Conservation (phyloP, 768 basidiomycete genomes). For the Lentinula boryana region DNA sequence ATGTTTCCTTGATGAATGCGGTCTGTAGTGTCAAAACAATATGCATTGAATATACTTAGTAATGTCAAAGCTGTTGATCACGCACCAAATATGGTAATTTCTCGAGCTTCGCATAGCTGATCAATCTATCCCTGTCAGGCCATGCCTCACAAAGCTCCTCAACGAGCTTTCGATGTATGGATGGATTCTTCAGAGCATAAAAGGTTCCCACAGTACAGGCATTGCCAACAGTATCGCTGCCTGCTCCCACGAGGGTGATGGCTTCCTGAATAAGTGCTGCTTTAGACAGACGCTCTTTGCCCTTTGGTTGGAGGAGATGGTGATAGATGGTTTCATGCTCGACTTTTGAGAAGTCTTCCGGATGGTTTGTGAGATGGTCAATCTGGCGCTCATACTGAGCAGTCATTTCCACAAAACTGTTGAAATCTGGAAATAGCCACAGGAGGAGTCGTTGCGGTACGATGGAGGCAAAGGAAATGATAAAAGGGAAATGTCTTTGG, state of each 20-base stretch:
- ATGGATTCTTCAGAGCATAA: constrained; percentile 17
- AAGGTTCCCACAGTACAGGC: constrained; percentile 20
- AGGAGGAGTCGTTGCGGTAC: neutral
- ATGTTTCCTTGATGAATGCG: constrained; percentile 41
- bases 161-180: constrained; percentile 14
- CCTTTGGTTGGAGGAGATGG: constrained; percentile 14
- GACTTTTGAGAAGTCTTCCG: constrained; percentile 9
- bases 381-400: constrained; percentile 14
- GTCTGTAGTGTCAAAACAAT: constrained; percentile 24
- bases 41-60: neutral
- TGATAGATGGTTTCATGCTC: constrained; percentile 24
- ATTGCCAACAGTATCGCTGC: constrained; percentile 26
- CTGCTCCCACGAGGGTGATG: constrained; percentile 22
- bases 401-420: constrained; percentile 5
- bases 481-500: constrained; percentile 11
- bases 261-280: constrained; percentile 19
- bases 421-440: constrained; percentile 2
- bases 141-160: constrained; percentile 25
- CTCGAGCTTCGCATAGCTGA: constrained; percentile 24
- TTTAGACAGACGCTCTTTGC: constrained; percentile 5
- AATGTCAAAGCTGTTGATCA: neutral
- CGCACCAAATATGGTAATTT: constrained; percentile 31
- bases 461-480: neutral
- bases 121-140: constrained; percentile 22
- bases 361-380: constrained; percentile 12